These are phyloP conservation scores for Papilionanthe hybrid DNA, from an alignment of 116 monocot species.

Conservation along the genomic window DNA sequence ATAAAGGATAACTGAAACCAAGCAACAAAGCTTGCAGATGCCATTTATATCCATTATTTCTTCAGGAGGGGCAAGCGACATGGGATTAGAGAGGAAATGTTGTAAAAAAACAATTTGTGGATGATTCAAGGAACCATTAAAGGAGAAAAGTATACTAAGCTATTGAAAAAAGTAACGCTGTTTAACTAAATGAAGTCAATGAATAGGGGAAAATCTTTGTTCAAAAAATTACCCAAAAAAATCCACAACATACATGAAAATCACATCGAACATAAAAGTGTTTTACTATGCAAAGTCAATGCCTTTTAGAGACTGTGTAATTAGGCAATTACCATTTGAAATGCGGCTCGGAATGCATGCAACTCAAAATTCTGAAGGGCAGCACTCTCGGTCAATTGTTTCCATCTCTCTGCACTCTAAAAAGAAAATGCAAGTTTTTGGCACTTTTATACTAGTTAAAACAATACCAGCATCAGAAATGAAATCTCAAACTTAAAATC, in stretches of 20 bases:
- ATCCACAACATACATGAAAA: neutral
- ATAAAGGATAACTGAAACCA: neutral
- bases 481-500: neutral
- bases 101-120: neutral
- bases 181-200: neutral
- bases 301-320: neutral
- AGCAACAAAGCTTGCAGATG: neutral
- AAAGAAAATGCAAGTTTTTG: neutral
- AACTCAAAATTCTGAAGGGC: slow-evolving; percentile 79
- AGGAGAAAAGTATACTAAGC: neutral
- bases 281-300: neutral
- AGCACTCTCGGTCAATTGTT: slow-evolving; percentile 55
- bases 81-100: neutral
- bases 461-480: neutral
- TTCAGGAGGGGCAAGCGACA: neutral
- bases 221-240: neutral
- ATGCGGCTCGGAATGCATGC: slow-evolving; percentile 67
- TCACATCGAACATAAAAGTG: neutral
- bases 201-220: neutral
- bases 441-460: neutral
- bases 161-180: neutral
- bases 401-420: slow-evolving; percentile 98
- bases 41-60: neutral
- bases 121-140: too few relatives aligned
- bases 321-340: slow-evolving; percentile 58